Percentiles rank a stretch among this genome's conserved stretches.
Conservation (phyloP, 768 basidiomycete genomes). For the Amanita polypyramis region DNA sequence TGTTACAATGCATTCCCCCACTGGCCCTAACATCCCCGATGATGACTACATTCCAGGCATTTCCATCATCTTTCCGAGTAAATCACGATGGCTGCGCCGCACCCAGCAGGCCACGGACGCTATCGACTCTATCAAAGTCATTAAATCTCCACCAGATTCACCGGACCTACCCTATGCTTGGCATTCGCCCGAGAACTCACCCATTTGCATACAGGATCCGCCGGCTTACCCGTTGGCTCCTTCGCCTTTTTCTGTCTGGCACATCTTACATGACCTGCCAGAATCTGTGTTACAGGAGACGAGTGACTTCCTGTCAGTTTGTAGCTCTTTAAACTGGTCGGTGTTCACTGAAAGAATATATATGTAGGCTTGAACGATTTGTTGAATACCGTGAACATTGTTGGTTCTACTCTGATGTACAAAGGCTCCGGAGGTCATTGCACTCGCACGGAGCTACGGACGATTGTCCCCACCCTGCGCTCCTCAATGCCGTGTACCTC, state of each 20-base stretch:
- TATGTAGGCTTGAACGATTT: slow-evolving; percentile 40
- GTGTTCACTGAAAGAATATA: background rate
- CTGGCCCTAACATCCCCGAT: background rate
- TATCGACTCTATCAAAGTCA: background rate
- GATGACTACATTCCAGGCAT: background rate
- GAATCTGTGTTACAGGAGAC: slow-evolving; percentile 4
- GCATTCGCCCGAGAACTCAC: background rate
- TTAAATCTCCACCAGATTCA: background rate
- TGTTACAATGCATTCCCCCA: background rate
- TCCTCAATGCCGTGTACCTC: slow-evolving; percentile 53
- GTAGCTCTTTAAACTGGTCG: background rate
- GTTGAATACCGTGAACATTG: slow-evolving; percentile 48
- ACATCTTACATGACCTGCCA: slow-evolving; percentile 1
- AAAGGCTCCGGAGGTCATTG: slow-evolving; percentile 28
- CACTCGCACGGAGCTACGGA: slow-evolving; percentile 14
- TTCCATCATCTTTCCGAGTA: background rate
- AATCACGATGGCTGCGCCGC: slow-evolving; percentile 2
- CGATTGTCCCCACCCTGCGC: slow-evolving; percentile 39
- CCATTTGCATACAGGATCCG: background rate
- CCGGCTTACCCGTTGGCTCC: background rate
- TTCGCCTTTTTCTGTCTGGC: background rate
- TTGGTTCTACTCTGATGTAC: slow-evolving; percentile 41
- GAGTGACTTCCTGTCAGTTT: slow-evolving; percentile 2
- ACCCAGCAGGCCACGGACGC: background rate
- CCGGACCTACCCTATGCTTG: background rate